These are phyloP conservation scores for Apiotrichum brassicae DNA, from an alignment of 1,284 basidiomycete species.

Conservation along the genomic window DNA sequence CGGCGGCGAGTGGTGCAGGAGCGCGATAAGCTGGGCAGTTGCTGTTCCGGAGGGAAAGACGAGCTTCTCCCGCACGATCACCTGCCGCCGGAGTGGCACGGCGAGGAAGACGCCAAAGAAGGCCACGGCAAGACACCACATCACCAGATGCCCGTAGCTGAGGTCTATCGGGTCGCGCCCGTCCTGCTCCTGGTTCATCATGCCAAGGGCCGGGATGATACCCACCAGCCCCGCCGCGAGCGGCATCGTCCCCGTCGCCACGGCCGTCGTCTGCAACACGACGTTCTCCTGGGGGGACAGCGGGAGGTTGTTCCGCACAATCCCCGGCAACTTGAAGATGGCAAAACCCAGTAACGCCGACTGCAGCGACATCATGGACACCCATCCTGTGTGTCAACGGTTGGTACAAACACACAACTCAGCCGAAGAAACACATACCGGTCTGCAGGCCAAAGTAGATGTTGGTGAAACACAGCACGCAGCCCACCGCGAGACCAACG, in stretches of 20 bases:
- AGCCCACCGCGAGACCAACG: conserved; percentile 43
- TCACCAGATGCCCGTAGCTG: conserved; percentile 62
- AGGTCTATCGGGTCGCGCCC: conserved; percentile 68
- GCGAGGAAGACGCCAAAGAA: conserved; percentile 96
- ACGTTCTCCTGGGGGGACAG: conserved; percentile 85
- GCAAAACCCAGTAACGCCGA: conserved; percentile 86
- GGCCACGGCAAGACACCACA: conserved; percentile 66
- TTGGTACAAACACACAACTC: neutral
- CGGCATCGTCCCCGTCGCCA: conserved; percentile 78
- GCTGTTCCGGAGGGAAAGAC: conserved; percentile 94
- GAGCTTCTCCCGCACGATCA: conserved; percentile 91
- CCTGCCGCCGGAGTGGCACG: conserved; percentile 85
- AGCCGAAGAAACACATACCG: conserved; percentile 23
- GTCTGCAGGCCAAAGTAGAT: conserved; percentile 48
- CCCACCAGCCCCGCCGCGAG: conserved; percentile 91
- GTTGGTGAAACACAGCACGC: conserved; percentile 46
- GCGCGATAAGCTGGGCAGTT: conserved; percentile 88
- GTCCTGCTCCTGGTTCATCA: conserved; percentile 68
- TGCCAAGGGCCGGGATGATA: conserved; percentile 79
- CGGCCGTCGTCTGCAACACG: conserved; percentile 89
- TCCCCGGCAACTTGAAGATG: conserved; percentile 59
- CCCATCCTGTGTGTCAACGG: conserved; percentile 39
- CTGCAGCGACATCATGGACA: conserved; percentile 80
- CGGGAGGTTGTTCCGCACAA: conserved; percentile 52
- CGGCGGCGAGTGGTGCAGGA: conserved; percentile 59